Evolutionary conservation across 805 yeast species (phyloP), one percentile per base, ranked within the genome.

Genomic region (Hanseniaspora lindneri): DNA sequence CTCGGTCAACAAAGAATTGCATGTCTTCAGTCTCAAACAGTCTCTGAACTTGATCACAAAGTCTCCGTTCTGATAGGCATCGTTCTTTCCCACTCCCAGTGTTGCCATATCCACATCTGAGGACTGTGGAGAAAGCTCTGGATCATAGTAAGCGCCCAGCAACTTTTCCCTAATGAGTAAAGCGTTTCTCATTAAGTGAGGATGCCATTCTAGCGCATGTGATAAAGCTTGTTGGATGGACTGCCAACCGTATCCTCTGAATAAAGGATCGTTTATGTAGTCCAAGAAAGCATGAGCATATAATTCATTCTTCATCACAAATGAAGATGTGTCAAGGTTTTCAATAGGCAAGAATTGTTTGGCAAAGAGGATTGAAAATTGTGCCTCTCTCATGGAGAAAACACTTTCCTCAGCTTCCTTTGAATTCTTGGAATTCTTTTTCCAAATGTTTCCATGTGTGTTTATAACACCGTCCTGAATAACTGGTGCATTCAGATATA

Each of bases 181-280:
- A 3, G 92, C 71, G 58, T 77, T 81, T 48, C 82, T 73, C 55
- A 92, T 69, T 24, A 83, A 66, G 25, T 74, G 76, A 11, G 96
- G 95, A 61, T 89, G 98, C 98, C 97, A 92, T 64, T 86, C 96
- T 55, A 87, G 69, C 39, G 87, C 69, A 61, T 92, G 97, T n/a
- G 84, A 74, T 37, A 89, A 77, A 4, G 78, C 81, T 47, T 74
- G 73, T 13, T 74, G 73, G 64, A 83, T 83, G 50, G 72, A 72
- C 39, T 57, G 58, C 64, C 65, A 63, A n/a, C 65, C 64, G 65
- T 82, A 86, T 43, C 73, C 71, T 59, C 83, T 73, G 60, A 77
- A 79, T 41, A 86, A 69, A 21, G 78, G 77, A 60, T 85, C 92
- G 29, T 73, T 62, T 87, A 95, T 81, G 54, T 76, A 73, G 61